A percentile compares a stretch with the other conserved stretches of the same genome.
Conservation (phyloP, 2,329 filamentous ascomycete species). For the Bisporella sp. region DNA sequence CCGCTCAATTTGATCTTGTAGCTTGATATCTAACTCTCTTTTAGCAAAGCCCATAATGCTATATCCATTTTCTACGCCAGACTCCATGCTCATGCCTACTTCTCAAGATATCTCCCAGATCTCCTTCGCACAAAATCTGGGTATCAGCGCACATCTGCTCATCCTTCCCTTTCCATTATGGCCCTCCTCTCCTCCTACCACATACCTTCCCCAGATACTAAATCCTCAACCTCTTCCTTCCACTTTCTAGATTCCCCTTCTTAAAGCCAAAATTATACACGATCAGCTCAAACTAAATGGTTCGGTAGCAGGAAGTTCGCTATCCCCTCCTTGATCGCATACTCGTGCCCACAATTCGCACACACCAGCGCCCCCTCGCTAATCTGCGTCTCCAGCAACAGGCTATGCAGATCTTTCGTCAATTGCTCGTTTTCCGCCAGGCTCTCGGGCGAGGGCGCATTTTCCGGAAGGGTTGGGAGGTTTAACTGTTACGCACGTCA, state of each 20-base stretch:
- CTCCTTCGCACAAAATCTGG: neutral
- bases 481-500: constrained; percentile 53
- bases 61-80: neutral
- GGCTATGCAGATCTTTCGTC: constrained; percentile 68
- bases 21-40: too few species aligned
- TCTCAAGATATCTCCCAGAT: neutral
- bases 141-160: neutral
- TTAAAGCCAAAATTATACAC: neutral
- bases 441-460: constrained; percentile 55
- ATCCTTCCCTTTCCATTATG: neutral
- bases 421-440: constrained; percentile 61
- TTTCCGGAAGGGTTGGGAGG: constrained; percentile 64
- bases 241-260: neutral
- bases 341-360: constrained; percentile 87
- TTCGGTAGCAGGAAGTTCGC: constrained; percentile 92
- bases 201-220: neutral
- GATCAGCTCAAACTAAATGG: constrained; percentile 62
- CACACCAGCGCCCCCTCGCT: constrained; percentile 85
- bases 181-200: neutral
- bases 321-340: constrained; percentile 90
- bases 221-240: neutral
- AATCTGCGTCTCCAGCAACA: constrained; percentile 86
- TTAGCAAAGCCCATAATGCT: too few species aligned
- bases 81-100: neutral
- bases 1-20: too few species aligned